Evolutionary conservation across 176 grass and related monocot species (phyloP), one percentile per base, ranked within the genome.

Genomic region (Avena eriantha): DNA sequence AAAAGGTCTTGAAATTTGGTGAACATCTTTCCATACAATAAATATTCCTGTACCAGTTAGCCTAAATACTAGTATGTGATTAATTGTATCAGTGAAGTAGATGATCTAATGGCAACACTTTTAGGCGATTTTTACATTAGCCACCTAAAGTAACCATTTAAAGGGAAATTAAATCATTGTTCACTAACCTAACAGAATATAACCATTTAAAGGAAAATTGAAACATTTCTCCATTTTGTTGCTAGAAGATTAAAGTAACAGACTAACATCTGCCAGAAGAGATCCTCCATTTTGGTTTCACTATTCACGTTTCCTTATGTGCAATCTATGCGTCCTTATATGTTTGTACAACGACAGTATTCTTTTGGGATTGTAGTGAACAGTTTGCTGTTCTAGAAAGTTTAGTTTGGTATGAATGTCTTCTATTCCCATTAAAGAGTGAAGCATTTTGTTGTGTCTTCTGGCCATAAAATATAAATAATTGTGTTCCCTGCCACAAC

Each of bases 341-440:
- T 39, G 3, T 61, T 50, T 72, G 80, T 21, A 51, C 51, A 16
- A 7, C 18, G 34, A 16, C 9, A 9, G 4, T 24, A 73, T 16
- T 26, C 21, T 57, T 80, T 85, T 67, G 45, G 57, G 83, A 84
- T 18, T 18, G 5, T 84, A 36, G 47, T 49, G 11, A 47, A 36
- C 13, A 50, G n/a, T 50, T 4, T 54, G 23, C n/a, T 87, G 46
- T 45, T 78, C 59, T 35, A 54, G 56, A 73, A 34, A n/a, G 17
- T 61, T 23, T 78, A 34, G 19, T 55, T 45, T 83, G 14, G 13
- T 23, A 55, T 78, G 39, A 57, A 76, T 49, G 55, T 68, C 9
- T 75, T 36, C 0, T 78, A 15, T 33, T 53, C 55, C 23, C 9
- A 14, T 63, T 60, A 46, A 56, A 77, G 10, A 86, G 22, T 1